These are phyloP conservation scores for Pseudoneurospora amorphoporcata DNA, from an alignment of 495 filamentous ascomycete species.

Conservation along the genomic window DNA sequence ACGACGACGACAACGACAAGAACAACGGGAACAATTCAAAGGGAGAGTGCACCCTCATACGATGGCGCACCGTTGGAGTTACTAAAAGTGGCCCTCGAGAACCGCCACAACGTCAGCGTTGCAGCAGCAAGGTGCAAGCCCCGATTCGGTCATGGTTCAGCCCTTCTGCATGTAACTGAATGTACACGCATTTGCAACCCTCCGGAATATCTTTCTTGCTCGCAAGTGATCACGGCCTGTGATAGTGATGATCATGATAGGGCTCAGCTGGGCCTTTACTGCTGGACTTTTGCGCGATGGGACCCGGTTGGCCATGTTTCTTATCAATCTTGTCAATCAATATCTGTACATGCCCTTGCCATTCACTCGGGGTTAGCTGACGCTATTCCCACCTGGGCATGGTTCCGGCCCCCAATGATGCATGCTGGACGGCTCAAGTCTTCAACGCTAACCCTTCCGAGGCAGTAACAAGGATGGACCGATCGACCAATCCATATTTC, in stretches of 20 bases:
- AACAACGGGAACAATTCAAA: neutral
- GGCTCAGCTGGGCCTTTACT: neutral
- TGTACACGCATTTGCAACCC: neutral
- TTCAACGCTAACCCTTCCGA: neutral
- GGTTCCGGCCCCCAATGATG: neutral
- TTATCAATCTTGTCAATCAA: neutral
- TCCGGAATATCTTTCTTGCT: neutral
- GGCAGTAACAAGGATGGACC: neutral
- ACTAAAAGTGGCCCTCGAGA: neutral
- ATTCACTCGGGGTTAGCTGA: neutral
- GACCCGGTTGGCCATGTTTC: neutral
- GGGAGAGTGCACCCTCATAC: neutral
- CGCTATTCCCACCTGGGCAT: neutral
- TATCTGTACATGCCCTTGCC: neutral
- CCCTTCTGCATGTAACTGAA: neutral
- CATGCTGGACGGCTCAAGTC: neutral
- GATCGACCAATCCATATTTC: neutral
- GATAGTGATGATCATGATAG: neutral
- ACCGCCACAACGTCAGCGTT: neutral
- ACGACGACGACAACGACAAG: neutral
- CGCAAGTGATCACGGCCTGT: neutral
- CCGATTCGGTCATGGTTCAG: neutral
- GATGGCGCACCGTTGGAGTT: neutral
- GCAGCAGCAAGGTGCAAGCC: neutral
- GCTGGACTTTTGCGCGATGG: neutral